phyloP scores from a whole-genome alignment of 306 rosid species.

The Spatholobus suberectus region DNA sequence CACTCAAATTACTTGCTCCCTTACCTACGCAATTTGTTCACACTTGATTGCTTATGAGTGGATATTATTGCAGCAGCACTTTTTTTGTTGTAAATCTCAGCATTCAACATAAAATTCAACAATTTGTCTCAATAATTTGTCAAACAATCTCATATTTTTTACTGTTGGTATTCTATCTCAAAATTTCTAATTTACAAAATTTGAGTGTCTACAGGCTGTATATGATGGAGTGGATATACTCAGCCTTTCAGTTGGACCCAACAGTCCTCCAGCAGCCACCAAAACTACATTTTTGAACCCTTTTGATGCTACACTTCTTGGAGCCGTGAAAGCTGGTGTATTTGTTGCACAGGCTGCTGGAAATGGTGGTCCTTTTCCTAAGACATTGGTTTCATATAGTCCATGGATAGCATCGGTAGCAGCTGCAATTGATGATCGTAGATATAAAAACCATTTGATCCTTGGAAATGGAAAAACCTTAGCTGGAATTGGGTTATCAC shows the following conservation, averaged over 20 bases:
- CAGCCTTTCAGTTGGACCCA: constrained; percentile 98
- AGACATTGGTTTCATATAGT: constrained; percentile 95
- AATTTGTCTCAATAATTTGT: neutral
- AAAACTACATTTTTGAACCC: constrained; percentile 91
- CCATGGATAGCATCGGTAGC: constrained; percentile 98
- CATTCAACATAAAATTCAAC: neutral
- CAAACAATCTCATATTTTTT: constrained; percentile 1
- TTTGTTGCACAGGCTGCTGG: constrained; percentile 99
- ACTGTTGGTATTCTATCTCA: neutral
- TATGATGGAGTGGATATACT: constrained; percentile 98
- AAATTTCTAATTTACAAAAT: constrained; percentile 22
- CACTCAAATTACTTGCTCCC: constrained; percentile 18
- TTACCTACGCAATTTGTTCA: neutral
- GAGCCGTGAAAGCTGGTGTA: constrained; percentile 99
- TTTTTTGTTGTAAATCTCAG: neutral
- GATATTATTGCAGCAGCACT: neutral
- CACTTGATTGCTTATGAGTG: neutral
- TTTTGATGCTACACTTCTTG: constrained; percentile 98
- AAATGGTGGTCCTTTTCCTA: constrained; percentile 98
- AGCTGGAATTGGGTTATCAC: constrained; percentile 95
- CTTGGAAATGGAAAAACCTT: constrained; percentile 94
- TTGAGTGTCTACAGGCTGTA: constrained; percentile 79
- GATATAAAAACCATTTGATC: constrained; percentile 92
- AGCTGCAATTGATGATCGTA: constrained; percentile 98
- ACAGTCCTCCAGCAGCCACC: constrained; percentile 91